phyloP scores from a whole-genome alignment of 441 rosid species.

The Sinapis alba region DNA sequence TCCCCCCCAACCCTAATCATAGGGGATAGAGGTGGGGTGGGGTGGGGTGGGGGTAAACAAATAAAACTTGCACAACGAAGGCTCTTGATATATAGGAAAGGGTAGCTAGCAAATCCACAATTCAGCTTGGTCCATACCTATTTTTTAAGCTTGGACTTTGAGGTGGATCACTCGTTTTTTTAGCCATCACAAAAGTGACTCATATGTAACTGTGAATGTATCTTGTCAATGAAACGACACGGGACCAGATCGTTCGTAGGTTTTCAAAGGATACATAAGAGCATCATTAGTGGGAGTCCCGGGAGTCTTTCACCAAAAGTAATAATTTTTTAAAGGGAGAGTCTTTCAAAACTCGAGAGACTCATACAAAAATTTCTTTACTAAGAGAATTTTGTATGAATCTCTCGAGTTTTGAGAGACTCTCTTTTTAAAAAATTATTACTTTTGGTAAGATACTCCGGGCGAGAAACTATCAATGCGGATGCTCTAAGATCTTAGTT shows the following conservation, averaged over 20 bases:
- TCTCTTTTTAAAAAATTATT: too few relatives aligned
- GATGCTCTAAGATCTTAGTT: neutral
- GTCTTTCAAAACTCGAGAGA: too few relatives aligned
- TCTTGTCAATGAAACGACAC: neutral
- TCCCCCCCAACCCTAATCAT: neutral
- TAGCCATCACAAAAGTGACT: neutral
- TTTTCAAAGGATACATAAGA: neutral
- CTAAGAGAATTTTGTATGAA: too few relatives aligned
- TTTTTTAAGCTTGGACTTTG: neutral
- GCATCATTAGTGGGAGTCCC: too few relatives aligned
- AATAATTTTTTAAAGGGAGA: too few relatives aligned
- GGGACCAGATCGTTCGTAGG: neutral
- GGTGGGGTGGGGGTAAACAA: neutral
- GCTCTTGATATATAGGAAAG: neutral
- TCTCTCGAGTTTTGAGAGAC: too few relatives aligned
- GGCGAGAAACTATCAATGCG: too few relatives aligned
- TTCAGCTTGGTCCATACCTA: neutral
- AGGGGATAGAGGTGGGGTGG: neutral
- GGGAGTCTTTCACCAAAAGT: too few relatives aligned
- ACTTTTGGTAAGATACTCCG: too few relatives aligned
- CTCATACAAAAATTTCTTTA: too few relatives aligned
- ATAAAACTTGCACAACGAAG: neutral
- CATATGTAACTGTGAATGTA: neutral
- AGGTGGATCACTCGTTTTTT: neutral
- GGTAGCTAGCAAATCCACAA: neutral